Percentiles rank a stretch among this genome's conserved stretches.
phyloP scores from a whole-genome alignment of 352 stramenopile species.

The Pythium volutum region DNA sequence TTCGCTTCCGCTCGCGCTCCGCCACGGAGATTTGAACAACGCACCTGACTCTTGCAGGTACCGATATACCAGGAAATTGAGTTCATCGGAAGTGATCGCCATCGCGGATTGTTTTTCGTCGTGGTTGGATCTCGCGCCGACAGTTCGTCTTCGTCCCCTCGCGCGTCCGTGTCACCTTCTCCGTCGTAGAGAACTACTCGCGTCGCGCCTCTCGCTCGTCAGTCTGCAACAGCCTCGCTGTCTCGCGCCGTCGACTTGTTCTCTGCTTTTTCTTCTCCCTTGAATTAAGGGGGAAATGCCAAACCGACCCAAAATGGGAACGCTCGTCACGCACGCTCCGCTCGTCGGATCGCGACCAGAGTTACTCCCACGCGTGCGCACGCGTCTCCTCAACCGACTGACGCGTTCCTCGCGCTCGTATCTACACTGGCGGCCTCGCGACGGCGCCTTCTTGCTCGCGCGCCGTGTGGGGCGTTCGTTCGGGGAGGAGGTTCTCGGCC shows the following conservation, averaged over 20 bases:
- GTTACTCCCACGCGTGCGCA: constrained; percentile 1
- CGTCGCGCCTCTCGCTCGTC: background rate
- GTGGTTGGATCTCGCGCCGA: background rate
- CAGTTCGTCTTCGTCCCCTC: background rate
- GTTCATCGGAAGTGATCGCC: constrained; percentile 93
- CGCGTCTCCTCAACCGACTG: constrained; percentile 4
- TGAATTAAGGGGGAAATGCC: background rate
- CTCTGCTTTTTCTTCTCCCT: background rate
- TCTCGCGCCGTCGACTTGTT: background rate
- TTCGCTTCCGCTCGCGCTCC: background rate
- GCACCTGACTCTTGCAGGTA: constrained; percentile 95
- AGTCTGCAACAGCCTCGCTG: background rate
- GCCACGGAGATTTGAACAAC: constrained; percentile 12
- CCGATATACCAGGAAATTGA: constrained; percentile 98
- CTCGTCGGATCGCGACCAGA: background rate
- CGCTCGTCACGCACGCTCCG: background rate
- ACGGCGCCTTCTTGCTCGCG: constrained; percentile 4
- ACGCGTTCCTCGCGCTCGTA: background rate
- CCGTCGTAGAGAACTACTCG: background rate
- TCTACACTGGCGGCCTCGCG: background rate
- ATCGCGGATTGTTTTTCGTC: too few species aligned
- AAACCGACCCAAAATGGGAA: background rate
- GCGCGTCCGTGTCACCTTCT: background rate
- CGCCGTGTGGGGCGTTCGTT: background rate
- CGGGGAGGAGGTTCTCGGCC: background rate